Percentiles rank a stretch among this genome's conserved stretches.
phyloP scores from a whole-genome alignment of 805 yeast genomes.

The Metschnikowia matae region DNA sequence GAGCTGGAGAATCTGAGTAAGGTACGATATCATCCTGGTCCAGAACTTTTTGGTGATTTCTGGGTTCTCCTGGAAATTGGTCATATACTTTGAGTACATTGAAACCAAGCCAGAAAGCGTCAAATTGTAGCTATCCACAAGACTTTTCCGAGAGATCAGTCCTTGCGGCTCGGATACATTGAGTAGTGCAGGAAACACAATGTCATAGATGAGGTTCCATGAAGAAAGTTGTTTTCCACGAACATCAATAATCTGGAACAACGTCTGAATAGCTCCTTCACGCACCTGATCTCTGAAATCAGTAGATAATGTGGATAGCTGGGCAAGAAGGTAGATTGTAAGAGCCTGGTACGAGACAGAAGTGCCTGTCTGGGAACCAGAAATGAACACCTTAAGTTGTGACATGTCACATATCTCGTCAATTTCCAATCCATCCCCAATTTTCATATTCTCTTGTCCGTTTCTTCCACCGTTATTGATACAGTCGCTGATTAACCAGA shows the following conservation, averaged over 20 bases:
- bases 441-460: not conserved
- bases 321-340: conserved; percentile 59
- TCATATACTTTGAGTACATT: conserved; percentile 52
- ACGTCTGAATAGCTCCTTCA: conserved; percentile 86
- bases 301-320: conserved; percentile 57
- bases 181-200: conserved; percentile 58
- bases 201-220: conserved; percentile 66
- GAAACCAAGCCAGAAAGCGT: conserved; percentile 64
- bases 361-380: conserved; percentile 1
- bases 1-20: conserved; percentile 35
- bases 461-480: conserved; percentile 20
- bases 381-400: conserved; percentile 8
- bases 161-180: conserved; percentile 15
- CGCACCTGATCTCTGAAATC: conserved; percentile 77
- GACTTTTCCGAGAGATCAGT: conserved; percentile 32
- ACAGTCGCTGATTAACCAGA: conserved; percentile 88
- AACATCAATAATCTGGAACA: conserved; percentile 57
- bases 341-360: conserved; percentile 20
- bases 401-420: not conserved
- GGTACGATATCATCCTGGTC: conserved; percentile 51
- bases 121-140: conserved; percentile 60
- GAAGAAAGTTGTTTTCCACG: conserved; percentile 38
- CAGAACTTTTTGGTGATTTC: conserved; percentile 41
- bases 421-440: not conserved
- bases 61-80: conserved; percentile 24